These are phyloP conservation scores for Diaporthe sp. DNA, from an alignment of 2,329 filamentous ascomycete genomes.

Conservation along the genomic window DNA sequence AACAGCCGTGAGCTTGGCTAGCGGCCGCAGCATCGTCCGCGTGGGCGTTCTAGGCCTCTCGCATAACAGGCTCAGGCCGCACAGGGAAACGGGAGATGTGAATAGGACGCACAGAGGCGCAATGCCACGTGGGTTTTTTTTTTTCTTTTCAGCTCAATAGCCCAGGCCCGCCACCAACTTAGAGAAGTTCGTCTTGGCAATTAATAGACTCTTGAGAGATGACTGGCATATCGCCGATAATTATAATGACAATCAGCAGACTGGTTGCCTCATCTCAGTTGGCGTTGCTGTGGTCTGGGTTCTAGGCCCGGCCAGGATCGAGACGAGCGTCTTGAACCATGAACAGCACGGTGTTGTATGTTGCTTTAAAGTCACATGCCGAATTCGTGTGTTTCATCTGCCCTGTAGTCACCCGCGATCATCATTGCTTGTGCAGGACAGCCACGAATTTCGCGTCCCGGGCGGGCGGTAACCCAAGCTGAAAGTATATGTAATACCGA, in stretches of 20 bases:
- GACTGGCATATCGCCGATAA: neutral
- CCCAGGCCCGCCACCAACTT: neutral
- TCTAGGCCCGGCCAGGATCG: neutral
- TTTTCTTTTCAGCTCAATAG: neutral
- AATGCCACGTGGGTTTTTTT: neutral
- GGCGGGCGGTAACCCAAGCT: neutral
- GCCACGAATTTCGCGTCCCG: neutral
- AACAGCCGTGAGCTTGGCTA: conserved; percentile 5
- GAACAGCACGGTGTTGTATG: neutral
- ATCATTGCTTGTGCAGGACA: neutral
- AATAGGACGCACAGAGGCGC: neutral
- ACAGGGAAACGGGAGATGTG: neutral
- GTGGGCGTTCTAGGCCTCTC: neutral
- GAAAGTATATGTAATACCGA: neutral
- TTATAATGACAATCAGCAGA: neutral
- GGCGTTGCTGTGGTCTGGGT: neutral
- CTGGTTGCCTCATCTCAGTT: neutral
- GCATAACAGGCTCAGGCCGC: neutral
- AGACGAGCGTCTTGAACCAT: neutral
- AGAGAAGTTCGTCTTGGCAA: too few relatives aligned
- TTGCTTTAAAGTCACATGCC: neutral
- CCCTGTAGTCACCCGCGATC: neutral
- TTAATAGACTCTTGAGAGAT: neutral
- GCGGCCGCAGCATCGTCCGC: neutral
- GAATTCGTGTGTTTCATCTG: neutral